Evolutionary conservation across 2,329 filamentous ascomycete species (phyloP), one percentile per base, ranked within the genome.

Genomic region (Calonectria pauciramosa): DNA sequence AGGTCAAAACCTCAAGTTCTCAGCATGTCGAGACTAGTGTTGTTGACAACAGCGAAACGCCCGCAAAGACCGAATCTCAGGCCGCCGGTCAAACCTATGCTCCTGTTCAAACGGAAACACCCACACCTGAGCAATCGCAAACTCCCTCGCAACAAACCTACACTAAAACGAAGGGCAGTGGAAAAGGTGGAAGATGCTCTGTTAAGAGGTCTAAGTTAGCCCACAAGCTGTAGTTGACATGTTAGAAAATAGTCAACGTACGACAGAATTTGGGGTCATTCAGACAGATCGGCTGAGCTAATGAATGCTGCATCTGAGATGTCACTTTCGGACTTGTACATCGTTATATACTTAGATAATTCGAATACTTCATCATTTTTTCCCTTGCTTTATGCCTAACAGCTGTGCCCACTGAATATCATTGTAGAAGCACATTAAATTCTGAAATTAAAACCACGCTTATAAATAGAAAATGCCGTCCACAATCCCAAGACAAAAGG

Each of bases 251-350:
- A 68, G 23, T 23, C 36, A 49, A 54, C 59, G 49, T 41, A 10
- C 8, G 16, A 11, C 28, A 32, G 26, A 16, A 13, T 23, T 23
- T 32, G 23, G 26, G 26, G 36, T 60, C 59, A 56, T 68, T 20
- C 66, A 14, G 32, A 36, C 18, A 44, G 69, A 65, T 65, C 76
- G 66, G 68, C 59, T 73, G 68, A 72, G 73, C 60, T 72, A 44
- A 63, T 73, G 67, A 72, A 66, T 70, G 71, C 74, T 70, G 67
- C 70, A 70, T 73, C 68, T 54, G 72, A 64, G 41, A 75, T 71
- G 68, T 38, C 70, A 73, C 71, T 71, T 79, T 78, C 70, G 67
- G 26, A 65, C 51, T 60, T 79, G 66, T 79, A 77, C 70, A 75
- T 74, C 64, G 7, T 32, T 63, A 76, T 80, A 72, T 74, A 28